These are phyloP conservation scores for Talaromyces borbonicus DNA, from an alignment of 495 filamentous ascomycete genomes.

Conservation along the genomic window DNA sequence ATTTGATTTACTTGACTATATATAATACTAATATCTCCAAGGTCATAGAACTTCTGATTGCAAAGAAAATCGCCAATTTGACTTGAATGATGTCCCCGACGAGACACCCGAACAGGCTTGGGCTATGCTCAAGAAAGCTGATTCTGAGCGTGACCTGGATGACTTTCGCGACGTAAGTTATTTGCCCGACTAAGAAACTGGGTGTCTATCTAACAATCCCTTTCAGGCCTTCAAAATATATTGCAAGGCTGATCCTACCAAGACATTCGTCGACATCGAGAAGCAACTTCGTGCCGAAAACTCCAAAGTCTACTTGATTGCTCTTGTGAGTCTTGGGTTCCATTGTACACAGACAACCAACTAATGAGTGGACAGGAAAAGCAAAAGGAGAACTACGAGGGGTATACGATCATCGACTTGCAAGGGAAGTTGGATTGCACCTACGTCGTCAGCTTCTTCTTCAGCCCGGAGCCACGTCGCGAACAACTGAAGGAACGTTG, in stretches of 20 bases:
- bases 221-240: constrained; percentile 57
- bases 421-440: constrained; percentile 71
- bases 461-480: constrained; percentile 53
- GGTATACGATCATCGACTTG: constrained; percentile 69
- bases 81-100: constrained; percentile 49
- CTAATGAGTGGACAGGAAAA: constrained; percentile 18
- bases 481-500: constrained; percentile 49
- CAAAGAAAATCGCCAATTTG: constrained; percentile 57
- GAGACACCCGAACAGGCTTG: constrained; percentile 59
- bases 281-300: constrained; percentile 54
- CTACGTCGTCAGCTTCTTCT: constrained; percentile 63
- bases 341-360: background rate
- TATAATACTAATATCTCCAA: constrained; percentile 16
- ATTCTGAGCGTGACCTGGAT: constrained; percentile 55
- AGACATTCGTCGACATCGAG: constrained; percentile 65
- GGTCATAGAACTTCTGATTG: constrained; percentile 61
- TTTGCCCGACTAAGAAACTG: background rate
- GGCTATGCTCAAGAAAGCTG: constrained; percentile 53
- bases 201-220: background rate
- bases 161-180: constrained; percentile 56
- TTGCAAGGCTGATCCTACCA: constrained; percentile 56
- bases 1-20: background rate
- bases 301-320: constrained; percentile 63
- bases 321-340: constrained; percentile 34
- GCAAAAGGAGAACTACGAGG: constrained; percentile 45